A percentile compares a stretch with the other conserved stretches of the same genome.
These are phyloP conservation scores for Aspergillus arachidicola DNA, from an alignment of 2,329 filamentous ascomycete species.

Conservation along the genomic window DNA sequence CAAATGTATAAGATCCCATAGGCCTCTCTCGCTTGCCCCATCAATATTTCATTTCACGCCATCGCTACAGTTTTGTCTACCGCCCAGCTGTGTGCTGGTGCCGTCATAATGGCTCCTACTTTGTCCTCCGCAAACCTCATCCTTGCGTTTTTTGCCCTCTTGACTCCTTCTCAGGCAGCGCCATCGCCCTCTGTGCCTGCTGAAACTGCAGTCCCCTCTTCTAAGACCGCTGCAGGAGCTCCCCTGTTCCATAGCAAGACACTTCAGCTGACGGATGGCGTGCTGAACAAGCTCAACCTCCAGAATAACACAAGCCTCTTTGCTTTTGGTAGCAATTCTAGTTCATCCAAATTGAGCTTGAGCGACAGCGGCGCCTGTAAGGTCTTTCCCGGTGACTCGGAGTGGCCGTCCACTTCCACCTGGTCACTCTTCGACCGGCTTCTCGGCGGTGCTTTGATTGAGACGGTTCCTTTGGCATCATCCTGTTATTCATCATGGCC, in stretches of 20 bases:
- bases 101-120: background rate
- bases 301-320: background rate
- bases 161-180: conserved; percentile 14
- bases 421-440: conserved; percentile 29
- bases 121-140: conserved; percentile 14
- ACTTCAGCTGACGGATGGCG: conserved; percentile 28
- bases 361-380: conserved; percentile 23
- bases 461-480: conserved; percentile 31
- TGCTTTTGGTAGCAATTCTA: background rate
- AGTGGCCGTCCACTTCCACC: conserved; percentile 24
- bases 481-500: conserved; percentile 30
- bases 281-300: conserved; percentile 17
- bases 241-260: conserved; percentile 28
- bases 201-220: conserved; percentile 10
- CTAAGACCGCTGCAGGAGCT: conserved; percentile 17
- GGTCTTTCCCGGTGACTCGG: conserved; percentile 26
- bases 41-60: background rate
- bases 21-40: background rate
- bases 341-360: background rate
- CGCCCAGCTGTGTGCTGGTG: background rate
- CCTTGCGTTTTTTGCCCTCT: conserved; percentile 20
- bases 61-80: background rate
- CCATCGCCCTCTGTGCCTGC: conserved; percentile 11
- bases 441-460: conserved; percentile 27
- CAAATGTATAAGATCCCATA: background rate